Evolutionary conservation across 1,284 basidiomycete genomes (phyloP), one percentile per base, ranked within the genome.

Genomic region (Fomitopsis pinicola): DNA sequence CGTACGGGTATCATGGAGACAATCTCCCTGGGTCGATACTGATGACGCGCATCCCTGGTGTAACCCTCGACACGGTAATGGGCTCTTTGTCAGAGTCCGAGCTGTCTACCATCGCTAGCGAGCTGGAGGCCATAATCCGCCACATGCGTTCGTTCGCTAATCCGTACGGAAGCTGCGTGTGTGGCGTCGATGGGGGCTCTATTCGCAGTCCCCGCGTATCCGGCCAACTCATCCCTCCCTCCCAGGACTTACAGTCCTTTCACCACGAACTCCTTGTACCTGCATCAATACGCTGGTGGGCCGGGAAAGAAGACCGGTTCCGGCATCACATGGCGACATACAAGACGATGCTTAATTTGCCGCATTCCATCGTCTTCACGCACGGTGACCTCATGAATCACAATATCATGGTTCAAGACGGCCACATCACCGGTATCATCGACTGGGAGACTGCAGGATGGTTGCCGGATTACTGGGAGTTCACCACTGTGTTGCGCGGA

Each of bases 331-430:
- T 53, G 15, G 52, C 56, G 9, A 38, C 15, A 1, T 58, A 55
- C 17, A 55, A 64, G 28, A 28, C 15, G 14, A 59, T 63, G 28
- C 56, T 63, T 36, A 45, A 58, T 8, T 30, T 58, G 10, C 56
- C 55, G 2, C 64, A 65, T 30, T 60, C 60, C 22, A 46, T 65
- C 53, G 64, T 63, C 22, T 60, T 62, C 42, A 61, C 62, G 2
- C 62, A 63, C 42, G 59, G 62, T 5, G 59, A 63, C 35, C 55
- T 64, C 54, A 26, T 15, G 28, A n/a, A 15, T 12, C 54, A 55
- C 38, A 62, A 62, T 44, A 44, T 62, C 57, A 50, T 62, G 48
- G 54, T 62, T 10, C 22, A 59, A 15, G 38, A 62, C 17, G 61
- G 61, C 30, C 57, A 45, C 30, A 44, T 62, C 53, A 38, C 54